Base-by-base conservation (phyloP, 2,329 filamentous ascomycete genomes). In the Sclerotinia spermophila region DNA sequence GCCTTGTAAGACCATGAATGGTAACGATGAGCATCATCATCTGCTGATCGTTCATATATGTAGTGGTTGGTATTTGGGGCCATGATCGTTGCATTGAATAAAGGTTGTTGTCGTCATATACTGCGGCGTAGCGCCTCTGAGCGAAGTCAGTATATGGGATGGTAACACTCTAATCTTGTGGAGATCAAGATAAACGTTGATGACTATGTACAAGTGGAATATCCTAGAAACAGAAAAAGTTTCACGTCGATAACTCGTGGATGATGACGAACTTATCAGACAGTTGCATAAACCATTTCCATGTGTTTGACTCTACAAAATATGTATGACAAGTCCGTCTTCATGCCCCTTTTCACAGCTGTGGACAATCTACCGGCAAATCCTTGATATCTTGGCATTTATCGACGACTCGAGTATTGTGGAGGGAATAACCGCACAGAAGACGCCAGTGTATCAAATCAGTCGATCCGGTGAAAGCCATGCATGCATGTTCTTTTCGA, bases 311-410 rank as follows among this genome's bases (percentile, higher is more conserved):
- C 19, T 51, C n/a, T 24, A 3, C 42, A n/a, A n/a, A 64, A 17
- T 35, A 38, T 15, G 24, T 40, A n/a, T 64, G 42, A 35, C 30
- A 27, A n/a, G 21, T 51, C n/a, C 30, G 38, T 13, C 30, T n/a
- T 51, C 30, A 64, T 27, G 44, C 61, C 61, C 61, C 61, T 65
- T 65, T 65, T 65, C 61, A 38, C 33, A 21, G 21, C 5, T 8
- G 44, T 33, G 27, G 27, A 62, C 27, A 33, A 27, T 35, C n/a
- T 24, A 64, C 45, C 24, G 44, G 61, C 45, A 27, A 53, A 65
- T 51, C 24, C 27, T 40, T 33, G 30, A 65, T 30, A 27, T 51
- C 61, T 65, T 53, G 61, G 61, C 61, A 65, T 51, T 38, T 27
- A 38, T 21, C 61, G 33, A 51, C 38, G 40, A 51, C 5, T 27